These are phyloP conservation scores for Sugiyamaella japonica DNA, from an alignment of 1,139 yeast genomes.

Conservation along the genomic window DNA sequence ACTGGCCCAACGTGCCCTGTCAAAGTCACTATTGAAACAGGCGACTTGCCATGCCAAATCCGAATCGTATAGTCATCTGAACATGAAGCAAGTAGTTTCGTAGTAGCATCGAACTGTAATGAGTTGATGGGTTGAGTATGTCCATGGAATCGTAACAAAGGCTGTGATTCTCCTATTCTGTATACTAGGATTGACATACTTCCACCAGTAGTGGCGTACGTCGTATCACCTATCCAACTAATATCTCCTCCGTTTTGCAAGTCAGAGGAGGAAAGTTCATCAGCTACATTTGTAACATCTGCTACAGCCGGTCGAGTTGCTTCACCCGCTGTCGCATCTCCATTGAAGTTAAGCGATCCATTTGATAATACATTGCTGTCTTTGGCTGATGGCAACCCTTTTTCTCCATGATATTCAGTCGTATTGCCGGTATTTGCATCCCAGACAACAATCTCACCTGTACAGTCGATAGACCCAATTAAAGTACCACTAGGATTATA, in stretches of 20 bases:
- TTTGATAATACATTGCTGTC: conserved; percentile 18
- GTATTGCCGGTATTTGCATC: conserved; percentile 52
- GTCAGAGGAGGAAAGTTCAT: neutral
- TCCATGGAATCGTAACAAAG: conserved; percentile 66
- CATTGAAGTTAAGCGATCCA: conserved; percentile 8
- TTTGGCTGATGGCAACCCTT: neutral
- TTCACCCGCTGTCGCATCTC: neutral
- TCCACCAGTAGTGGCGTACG: conserved; percentile 68
- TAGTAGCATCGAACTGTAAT: conserved; percentile 52
- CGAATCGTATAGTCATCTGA: conserved; percentile 74
- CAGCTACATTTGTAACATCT: neutral
- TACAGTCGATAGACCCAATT: conserved; percentile 46
- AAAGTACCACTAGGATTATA: conserved; percentile 52
- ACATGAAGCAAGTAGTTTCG: conserved; percentile 64
- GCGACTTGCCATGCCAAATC: conserved; percentile 56
- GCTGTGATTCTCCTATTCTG: conserved; percentile 51
- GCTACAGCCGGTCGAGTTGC: neutral
- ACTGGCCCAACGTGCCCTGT: conserved; percentile 38
- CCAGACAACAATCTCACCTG: conserved; percentile 54
- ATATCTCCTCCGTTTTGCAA: conserved; percentile 43
- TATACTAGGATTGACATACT: conserved; percentile 60
- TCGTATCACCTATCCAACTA: conserved; percentile 71
- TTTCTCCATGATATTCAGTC: conserved; percentile 45
- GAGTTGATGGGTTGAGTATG: conserved; percentile 64
- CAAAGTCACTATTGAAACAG: conserved; percentile 33